phyloP scores from a whole-genome alignment of 2,329 filamentous ascomycete species.

The Colletotrichum liaoningense region DNA sequence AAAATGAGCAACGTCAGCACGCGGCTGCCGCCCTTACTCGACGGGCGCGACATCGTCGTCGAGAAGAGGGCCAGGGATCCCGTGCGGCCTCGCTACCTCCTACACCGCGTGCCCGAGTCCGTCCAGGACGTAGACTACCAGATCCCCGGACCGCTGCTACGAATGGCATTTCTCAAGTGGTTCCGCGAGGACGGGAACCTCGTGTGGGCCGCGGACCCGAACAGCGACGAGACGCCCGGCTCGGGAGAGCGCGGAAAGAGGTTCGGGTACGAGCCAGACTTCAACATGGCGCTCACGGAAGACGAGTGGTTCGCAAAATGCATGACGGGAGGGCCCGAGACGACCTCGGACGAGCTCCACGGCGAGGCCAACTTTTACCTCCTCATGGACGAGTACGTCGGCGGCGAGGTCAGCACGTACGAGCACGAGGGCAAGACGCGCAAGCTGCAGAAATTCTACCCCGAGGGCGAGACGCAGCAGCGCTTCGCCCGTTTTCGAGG shows the following conservation, averaged over 20 bases:
- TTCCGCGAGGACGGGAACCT: conserved; percentile 31
- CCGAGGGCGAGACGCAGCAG: conserved; percentile 38
- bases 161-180: conserved; percentile 26
- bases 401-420: conserved; percentile 36
- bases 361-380: conserved; percentile 36
- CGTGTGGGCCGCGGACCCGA: conserved; percentile 21
- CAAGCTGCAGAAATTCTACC: conserved; percentile 2
- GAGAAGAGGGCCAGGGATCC: background rate
- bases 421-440: conserved; percentile 9
- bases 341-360: conserved; percentile 20
- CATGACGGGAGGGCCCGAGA: conserved; percentile 40
- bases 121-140: conserved; percentile 42
- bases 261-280: conserved; percentile 17
- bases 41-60: conserved; percentile 22
- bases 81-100: conserved; percentile 30
- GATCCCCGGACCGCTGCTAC: conserved; percentile 31
- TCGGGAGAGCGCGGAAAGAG: conserved; percentile 10
- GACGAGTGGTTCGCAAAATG: conserved; percentile 49
- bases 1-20: conserved; percentile 38
- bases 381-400: conserved; percentile 8
- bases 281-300: conserved; percentile 50
- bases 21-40: conserved; percentile 42
- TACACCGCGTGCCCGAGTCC: conserved; percentile 35
- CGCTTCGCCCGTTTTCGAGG: conserved; percentile 52
- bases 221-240: background rate